Conservation (phyloP, 768 basidiomycete genomes). For the Stropharia rugosoannulata region DNA sequence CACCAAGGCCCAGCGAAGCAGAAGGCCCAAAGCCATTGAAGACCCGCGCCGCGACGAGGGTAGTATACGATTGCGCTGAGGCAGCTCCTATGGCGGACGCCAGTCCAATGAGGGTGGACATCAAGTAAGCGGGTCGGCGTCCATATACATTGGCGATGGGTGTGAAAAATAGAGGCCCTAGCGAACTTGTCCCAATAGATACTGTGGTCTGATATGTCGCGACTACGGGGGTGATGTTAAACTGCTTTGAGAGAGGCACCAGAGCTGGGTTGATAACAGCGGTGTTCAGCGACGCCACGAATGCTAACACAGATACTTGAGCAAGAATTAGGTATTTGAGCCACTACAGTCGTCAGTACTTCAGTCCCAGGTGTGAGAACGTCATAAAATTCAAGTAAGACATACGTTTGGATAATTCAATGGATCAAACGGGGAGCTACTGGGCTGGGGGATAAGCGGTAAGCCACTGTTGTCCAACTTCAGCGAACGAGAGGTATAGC, state of each 20-base stretch:
- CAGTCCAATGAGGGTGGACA: constrained; percentile 33
- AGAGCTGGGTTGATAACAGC: constrained; percentile 38
- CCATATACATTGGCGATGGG: constrained; percentile 43
- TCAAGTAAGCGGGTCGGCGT: constrained; percentile 33
- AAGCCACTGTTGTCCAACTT: constrained; percentile 36
- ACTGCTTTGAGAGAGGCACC: constrained; percentile 34
- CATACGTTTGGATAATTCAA: constrained; percentile 38
- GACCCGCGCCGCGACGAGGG: constrained; percentile 31
- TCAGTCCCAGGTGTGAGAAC: background rate
- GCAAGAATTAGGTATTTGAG: constrained; percentile 30
- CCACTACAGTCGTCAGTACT: constrained; percentile 26
- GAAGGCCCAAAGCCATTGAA: constrained; percentile 36
- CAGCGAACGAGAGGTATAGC: background rate
- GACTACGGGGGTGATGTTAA: constrained; percentile 31
- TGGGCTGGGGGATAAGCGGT: constrained; percentile 42
- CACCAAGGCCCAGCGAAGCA: constrained; percentile 36
- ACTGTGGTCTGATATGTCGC: constrained; percentile 41
- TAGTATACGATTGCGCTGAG: constrained; percentile 28
- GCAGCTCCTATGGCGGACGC: constrained; percentile 33
- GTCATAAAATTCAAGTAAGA: background rate
- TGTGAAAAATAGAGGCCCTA: constrained; percentile 37
- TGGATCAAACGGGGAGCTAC: constrained; percentile 35
- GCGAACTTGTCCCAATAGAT: constrained; percentile 33
- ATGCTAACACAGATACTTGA: constrained; percentile 33
- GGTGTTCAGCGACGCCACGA: constrained; percentile 36